Base-by-base conservation (phyloP, 768 basidiomycete genomes). In the Rhodotorula babjevae region DNA sequence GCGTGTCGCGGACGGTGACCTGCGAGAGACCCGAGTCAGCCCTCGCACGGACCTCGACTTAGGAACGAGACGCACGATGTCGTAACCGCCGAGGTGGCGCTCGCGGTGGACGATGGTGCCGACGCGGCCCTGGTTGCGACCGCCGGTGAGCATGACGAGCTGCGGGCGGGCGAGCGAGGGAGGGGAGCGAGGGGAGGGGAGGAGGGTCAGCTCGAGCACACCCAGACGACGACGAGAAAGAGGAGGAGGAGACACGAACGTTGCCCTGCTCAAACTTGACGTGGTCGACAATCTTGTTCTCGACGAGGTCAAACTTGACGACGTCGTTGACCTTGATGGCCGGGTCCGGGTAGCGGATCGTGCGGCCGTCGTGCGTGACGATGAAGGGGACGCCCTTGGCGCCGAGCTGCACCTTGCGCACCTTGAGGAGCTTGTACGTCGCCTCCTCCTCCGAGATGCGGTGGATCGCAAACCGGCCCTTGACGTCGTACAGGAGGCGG, bases 391-490 rank as follows among this genome's bases (percentile, higher is more conserved):
- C 93, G 78, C 93, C 93, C 81, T 91, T 90, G 77, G 87, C 86
- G 72, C 96, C 96, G 77, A 98, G 84, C 74, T 93, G 92, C 55
- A 95, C 90, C 78, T 88, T 89, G 82, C 88, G 87, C 79, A 99
- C 96, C 77, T 82, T 83, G 67, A 71, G 69, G 72, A 78, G 78
- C 78, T 79, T 79, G 77, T 78, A 99, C 92, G 84, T 84, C 61
- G 95, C 93, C 83, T 99, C 96, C 84, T 98, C 96, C 55, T 90
- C 87, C 66, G 93, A 93, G 87, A 99, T 98, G 79, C 96, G 92
- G 86, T 99, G 96, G 82, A 98, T 95, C 77, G 93, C 91, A 86
- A 99, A 99, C 78, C 96, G 96, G 78, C 96, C 96, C 86, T 99
- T 99, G 84, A 98, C 89, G 82, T 98, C 96, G 86, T 98, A 98